These are phyloP conservation scores for Colletotrichum tropicicola DNA, from an alignment of 2,329 filamentous ascomycete species.

Conservation along the genomic window DNA sequence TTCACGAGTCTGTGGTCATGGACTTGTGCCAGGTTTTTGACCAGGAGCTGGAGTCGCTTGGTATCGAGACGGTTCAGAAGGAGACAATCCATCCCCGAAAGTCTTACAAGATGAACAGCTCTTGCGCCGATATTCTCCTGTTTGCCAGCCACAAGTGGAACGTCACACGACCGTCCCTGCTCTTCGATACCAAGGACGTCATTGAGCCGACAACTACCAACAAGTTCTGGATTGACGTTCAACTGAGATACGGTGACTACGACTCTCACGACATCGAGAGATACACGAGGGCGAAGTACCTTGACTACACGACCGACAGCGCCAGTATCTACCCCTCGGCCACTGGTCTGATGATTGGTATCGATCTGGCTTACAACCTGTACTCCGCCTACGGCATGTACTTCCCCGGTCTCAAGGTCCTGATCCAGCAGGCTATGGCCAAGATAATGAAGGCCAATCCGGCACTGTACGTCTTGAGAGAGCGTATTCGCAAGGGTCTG, in stretches of 20 bases:
- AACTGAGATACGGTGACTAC: slow-evolving; percentile 96
- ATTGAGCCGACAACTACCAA: slow-evolving; percentile 95
- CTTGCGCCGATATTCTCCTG: slow-evolving; percentile 94
- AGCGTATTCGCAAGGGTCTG: slow-evolving; percentile 97
- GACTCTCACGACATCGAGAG: slow-evolving; percentile 99
- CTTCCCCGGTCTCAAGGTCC: slow-evolving; percentile 95
- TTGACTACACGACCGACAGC: slow-evolving; percentile 98
- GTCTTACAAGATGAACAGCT: slow-evolving; percentile 99
- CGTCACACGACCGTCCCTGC: slow-evolving; percentile 88
- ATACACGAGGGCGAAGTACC: slow-evolving; percentile 96
- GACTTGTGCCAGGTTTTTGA: slow-evolving; percentile 99
- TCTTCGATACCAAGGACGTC: slow-evolving; percentile 96
- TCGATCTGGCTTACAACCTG: slow-evolving; percentile 97
- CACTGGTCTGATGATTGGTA: slow-evolving; percentile 96
- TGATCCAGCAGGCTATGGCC: slow-evolving; percentile 97
- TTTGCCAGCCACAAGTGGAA: slow-evolving; percentile 99
- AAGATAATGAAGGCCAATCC: slow-evolving; percentile 99
- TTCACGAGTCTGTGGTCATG: slow-evolving; percentile 98
- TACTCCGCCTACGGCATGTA: slow-evolving; percentile 99
- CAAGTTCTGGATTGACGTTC: slow-evolving; percentile 99
- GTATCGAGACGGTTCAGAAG: slow-evolving; percentile 98
- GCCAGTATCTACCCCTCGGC: slow-evolving; percentile 99
- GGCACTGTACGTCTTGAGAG: slow-evolving; percentile 92
- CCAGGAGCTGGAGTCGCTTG: slow-evolving; percentile 93
- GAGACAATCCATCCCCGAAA: slow-evolving; percentile 99